phyloP scores from a whole-genome alignment of 176 grass and related monocot species.

The Zizania latifolia region DNA sequence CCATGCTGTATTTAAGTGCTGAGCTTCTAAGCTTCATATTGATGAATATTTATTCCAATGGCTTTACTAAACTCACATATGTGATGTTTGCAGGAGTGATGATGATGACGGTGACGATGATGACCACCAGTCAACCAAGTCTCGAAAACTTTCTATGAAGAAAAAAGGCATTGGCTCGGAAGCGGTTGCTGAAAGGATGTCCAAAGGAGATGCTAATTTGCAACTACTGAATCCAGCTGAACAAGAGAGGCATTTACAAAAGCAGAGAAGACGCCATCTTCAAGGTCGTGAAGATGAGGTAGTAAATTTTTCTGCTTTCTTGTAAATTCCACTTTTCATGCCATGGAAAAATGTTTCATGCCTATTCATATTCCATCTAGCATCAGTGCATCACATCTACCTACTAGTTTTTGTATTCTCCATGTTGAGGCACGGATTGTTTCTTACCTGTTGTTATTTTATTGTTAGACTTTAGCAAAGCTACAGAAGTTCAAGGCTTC shows the following conservation, averaged over 20 bases:
- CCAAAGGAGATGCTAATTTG: conserved; percentile 69
- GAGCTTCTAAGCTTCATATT: neutral
- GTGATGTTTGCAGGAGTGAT: conserved; percentile 45
- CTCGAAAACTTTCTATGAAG: conserved; percentile 84
- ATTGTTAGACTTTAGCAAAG: conserved; percentile 66
- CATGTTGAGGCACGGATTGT: conserved; percentile 7
- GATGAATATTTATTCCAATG: neutral
- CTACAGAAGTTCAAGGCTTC: conserved; percentile 71
- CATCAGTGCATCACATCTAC: neutral
- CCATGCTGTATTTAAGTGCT: neutral
- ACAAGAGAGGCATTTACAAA: conserved; percentile 81
- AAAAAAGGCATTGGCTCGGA: conserved; percentile 91
- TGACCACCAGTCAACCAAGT: conserved; percentile 38
- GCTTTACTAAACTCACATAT: neutral
- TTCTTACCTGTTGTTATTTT: conserved; percentile 17
- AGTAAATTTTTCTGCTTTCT: neutral
- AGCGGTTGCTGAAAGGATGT: conserved; percentile 65
- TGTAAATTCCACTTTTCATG: neutral
- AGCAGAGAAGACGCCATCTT: conserved; percentile 69
- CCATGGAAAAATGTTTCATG: conserved; percentile 2
- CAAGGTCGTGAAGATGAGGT: conserved; percentile 90
- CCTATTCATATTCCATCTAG: conserved; percentile 17
- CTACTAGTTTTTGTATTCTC: neutral
- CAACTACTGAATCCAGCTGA: conserved; percentile 83
- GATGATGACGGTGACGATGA: conserved; percentile 31